These are phyloP conservation scores for Cenchrus fungigraminus DNA, from an alignment of 176 grass and related monocot genomes.

Conservation along the genomic window DNA sequence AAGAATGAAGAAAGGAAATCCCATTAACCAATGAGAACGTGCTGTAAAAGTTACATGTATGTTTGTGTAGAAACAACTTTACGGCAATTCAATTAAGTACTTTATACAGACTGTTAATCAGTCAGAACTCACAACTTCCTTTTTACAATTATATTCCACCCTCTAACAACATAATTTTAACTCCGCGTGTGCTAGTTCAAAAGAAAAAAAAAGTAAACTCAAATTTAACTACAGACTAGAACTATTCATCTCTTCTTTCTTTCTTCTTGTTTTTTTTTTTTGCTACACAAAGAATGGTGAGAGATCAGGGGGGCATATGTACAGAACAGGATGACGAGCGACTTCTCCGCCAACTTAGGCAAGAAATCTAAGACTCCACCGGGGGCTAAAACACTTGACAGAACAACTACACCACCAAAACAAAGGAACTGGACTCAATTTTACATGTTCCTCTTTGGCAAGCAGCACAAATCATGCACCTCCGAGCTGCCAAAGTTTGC, in stretches of 20 bases:
- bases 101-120: slow-evolving; percentile 22
- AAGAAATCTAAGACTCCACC: slow-evolving; percentile 24
- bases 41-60: background rate
- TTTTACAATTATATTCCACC: slow-evolving; percentile 25
- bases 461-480: slow-evolving; percentile 45
- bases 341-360: slow-evolving; percentile 23
- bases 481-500: slow-evolving; percentile 47
- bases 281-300: slow-evolving; percentile 41
- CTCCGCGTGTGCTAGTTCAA: background rate
- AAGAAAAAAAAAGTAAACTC: background rate
- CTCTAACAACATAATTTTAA: slow-evolving; percentile 19
- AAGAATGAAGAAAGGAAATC: background rate
- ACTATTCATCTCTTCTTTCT: slow-evolving; percentile 25
- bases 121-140: slow-evolving; percentile 2
- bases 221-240: background rate
- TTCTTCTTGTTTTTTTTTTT: background rate
- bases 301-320: slow-evolving; percentile 54
- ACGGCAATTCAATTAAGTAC: background rate
- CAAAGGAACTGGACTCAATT: slow-evolving; percentile 20
- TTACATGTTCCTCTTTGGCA: slow-evolving; percentile 46
- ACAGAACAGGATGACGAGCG: slow-evolving; percentile 53
- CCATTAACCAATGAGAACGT: background rate
- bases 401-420: slow-evolving; percentile 23
- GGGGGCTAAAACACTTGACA: slow-evolving; percentile 14
- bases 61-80: background rate